Percentiles rank a stretch among this genome's conserved stretches.
Evolutionary conservation across 257 asterid species (phyloP).

Genomic region (Solanum pinnatisectum): DNA sequence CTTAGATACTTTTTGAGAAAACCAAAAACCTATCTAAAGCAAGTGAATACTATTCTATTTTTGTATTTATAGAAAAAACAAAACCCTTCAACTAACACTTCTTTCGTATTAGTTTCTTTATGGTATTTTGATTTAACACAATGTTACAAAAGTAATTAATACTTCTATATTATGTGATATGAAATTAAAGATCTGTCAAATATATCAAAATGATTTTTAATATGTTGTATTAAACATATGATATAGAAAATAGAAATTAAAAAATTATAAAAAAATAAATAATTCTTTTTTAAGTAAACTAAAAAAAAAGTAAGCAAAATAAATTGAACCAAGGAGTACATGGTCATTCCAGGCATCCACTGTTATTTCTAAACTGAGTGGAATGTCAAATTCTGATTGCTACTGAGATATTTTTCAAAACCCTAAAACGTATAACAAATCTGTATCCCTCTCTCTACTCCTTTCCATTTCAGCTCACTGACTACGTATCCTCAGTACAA

Average conservation of each 20-base stretch:
- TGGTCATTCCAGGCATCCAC: background rate
- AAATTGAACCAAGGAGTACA: background rate
- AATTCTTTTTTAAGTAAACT: background rate
- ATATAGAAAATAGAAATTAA: background rate
- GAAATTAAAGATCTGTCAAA: no score
- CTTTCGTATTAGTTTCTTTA: background rate
- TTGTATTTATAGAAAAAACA: background rate
- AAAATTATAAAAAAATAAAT: no score
- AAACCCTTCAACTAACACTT: background rate
- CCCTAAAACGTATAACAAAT: background rate
- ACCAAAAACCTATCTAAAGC: background rate
- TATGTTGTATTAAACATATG: background rate
- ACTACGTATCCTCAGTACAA: background rate
- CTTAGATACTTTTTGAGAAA: background rate
- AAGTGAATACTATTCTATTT: background rate
- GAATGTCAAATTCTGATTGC: background rate
- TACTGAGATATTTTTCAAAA: background rate
- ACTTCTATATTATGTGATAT: no score
- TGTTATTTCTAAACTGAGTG: background rate
- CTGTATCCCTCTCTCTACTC: background rate
- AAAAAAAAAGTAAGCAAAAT: no score
- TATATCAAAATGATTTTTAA: no score
- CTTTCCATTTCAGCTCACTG: background rate
- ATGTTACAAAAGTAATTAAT: no score
- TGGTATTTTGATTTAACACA: no score